These are phyloP conservation scores for Pythium sp. DNA, from an alignment of 352 stramenopile genomes.

Conservation along the genomic window DNA sequence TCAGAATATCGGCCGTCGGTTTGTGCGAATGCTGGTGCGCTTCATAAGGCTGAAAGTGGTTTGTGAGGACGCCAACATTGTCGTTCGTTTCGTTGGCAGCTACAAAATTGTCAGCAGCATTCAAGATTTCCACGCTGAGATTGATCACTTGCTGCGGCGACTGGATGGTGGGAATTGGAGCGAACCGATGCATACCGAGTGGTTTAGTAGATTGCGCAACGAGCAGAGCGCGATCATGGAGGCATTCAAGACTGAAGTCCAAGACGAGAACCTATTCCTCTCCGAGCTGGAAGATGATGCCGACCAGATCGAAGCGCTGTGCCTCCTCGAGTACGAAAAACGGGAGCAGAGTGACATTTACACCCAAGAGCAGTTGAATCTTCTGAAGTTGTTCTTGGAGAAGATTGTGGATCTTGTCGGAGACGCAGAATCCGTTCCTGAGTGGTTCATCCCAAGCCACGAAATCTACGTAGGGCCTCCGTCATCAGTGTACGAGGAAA, in stretches of 20 bases:
- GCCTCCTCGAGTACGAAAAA: slow-evolving; percentile 3
- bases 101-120: slow-evolving; percentile 1
- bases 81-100: background rate
- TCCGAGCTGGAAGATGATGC: background rate
- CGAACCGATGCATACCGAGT: slow-evolving; percentile 3
- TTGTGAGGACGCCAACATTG: background rate
- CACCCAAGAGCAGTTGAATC: background rate
- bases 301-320: background rate
- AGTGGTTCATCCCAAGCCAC: slow-evolving; percentile 11
- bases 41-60: background rate
- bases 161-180: background rate
- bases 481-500: slow-evolving; percentile 3
- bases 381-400: slow-evolving; percentile 4
- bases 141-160: background rate
- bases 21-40: slow-evolving; percentile 2
- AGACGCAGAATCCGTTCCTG: background rate
- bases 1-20: background rate
- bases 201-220: background rate
- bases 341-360: slow-evolving; percentile 1
- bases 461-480: background rate
- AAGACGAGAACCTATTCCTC: background rate
- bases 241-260: background rate
- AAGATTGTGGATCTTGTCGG: background rate
- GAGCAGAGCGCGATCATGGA: slow-evolving; percentile 3
- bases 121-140: slow-evolving; percentile 2